phyloP scores from a whole-genome alignment of 257 asterid genomes.

The Orobanche coerulescens region DNA sequence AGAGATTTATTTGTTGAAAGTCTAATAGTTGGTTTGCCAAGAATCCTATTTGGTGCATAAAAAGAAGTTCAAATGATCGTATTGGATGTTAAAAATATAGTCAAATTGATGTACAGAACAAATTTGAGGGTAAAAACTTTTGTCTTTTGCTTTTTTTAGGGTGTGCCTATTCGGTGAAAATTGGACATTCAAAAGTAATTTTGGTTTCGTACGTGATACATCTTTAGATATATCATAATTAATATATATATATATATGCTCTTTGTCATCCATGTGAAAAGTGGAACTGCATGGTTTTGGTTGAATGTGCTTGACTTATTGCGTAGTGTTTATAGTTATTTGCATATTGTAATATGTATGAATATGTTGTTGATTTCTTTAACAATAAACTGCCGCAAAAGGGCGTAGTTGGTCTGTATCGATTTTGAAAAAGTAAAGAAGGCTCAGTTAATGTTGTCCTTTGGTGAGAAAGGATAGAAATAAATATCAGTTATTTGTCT shows the following conservation, averaged over 20 bases:
- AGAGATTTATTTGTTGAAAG: not conserved
- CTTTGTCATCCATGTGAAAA: too few species aligned
- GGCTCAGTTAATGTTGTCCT: not conserved
- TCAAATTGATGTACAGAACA: too few species aligned
- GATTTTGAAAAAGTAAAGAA: too few species aligned
- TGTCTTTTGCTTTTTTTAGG: not conserved
- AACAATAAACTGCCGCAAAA: not conserved
- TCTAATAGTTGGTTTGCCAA: not conserved
- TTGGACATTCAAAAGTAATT: not conserved
- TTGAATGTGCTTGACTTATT: not conserved
- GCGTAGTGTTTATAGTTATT: constrained; percentile 4
- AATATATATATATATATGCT: too few species aligned
- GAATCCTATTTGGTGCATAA: not conserved
- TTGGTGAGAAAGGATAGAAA: not conserved
- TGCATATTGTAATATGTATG: not conserved
- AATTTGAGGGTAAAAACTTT: too few species aligned
- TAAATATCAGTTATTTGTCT: not conserved
- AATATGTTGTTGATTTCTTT: not conserved
- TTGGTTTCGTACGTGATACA: not conserved
- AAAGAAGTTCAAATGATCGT: not conserved
- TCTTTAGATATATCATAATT: not conserved
- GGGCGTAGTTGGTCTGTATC: not conserved
- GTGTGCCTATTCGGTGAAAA: not conserved
- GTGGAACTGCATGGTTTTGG: too few species aligned
- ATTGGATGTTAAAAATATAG: not conserved